Evolutionary conservation across 2,329 filamentous ascomycete species (phyloP), one percentile per base, ranked within the genome.

Genomic region (Scedosporium dehoogii): DNA sequence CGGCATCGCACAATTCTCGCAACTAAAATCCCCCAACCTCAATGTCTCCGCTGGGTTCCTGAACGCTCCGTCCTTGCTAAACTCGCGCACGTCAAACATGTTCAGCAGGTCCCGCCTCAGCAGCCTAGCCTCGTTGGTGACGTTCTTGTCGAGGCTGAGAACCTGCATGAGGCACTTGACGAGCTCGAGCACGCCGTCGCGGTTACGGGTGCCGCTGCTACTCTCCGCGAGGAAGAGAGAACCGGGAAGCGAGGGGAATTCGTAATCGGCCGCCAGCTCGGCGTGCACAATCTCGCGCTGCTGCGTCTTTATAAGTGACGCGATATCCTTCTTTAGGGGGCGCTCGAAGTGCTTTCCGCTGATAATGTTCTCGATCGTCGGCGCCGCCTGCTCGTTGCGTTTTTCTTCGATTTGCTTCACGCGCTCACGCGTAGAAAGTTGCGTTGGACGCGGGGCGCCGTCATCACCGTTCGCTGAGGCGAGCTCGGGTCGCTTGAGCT

Each of bases 131-230:
- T 97, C 93, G 58, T 96, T 85, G 0, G 87, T 88, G 68, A 96
- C 94, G 68, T 91, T 91, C 73, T 93, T 94, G 75, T 96, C 94
- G 0, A 99, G 83, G 41, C 86, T 90, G 4, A 99, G 80, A 9
- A 99, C 89, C 72, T 97, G 93, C 86, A 96, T 96, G 53, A 99
- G 83, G 18, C 85, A 85, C 75, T 97, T 99, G 68, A 96, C 91
- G 3, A 99, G 84, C 73, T 97, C 92, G 0, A 99, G 82, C 79
- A 80, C 51, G 25, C 63, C 56, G 44, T 62, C 42, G 63, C 58
- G 67, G 61, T 62, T 33, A 9, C 29, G 29, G 29, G 6, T 33
- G 4, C 7, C 29, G 29, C 29, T 66, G 38, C 68, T 74, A 64
- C 75, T 71, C 3, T 80, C 74, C 21, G 78, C 76, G 14, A 33